A percentile compares a stretch with the other conserved stretches of the same genome.
phyloP scores from a whole-genome alignment of 306 rosid species.

The Acmispon strigosus region DNA sequence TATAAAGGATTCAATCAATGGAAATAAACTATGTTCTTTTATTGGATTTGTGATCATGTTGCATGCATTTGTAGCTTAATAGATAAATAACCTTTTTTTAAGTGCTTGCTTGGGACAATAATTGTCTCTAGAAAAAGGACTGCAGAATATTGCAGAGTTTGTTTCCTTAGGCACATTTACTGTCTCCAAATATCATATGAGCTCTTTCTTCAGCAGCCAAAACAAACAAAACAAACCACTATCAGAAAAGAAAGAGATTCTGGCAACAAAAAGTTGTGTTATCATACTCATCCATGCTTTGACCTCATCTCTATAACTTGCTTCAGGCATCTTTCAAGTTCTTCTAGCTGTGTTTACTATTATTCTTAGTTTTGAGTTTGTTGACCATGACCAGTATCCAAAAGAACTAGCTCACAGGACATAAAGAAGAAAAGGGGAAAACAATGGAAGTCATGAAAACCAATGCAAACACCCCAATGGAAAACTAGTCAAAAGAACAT shows the following conservation, averaged over 20 bases:
- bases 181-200: conserved; percentile 11
- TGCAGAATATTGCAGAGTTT: conserved; percentile 16
- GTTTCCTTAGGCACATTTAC: not conserved
- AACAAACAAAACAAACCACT: conserved; percentile 2
- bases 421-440: not conserved
- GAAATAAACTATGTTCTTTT: conserved; percentile 24
- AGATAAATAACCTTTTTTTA: not conserved
- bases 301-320: not conserved
- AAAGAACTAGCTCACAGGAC: not conserved
- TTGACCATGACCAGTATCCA: not conserved
- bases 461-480: not conserved
- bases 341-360: not conserved
- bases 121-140: not conserved
- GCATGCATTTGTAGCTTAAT: conserved; percentile 4
- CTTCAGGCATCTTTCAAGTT: not conserved
- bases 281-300: not conserved
- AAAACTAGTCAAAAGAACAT: not conserved
- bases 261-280: conserved; percentile 17
- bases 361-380: not conserved
- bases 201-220: conserved; percentile 17
- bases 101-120: conserved; percentile 6
- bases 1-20: conserved; percentile 33
- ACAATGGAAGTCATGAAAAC: not conserved
- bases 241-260: not conserved
- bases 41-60: conserved; percentile 15